These are phyloP conservation scores for Smittium mucronatum DNA, from an alignment of 371 early-diverging fungal species.

Conservation along the genomic window DNA sequence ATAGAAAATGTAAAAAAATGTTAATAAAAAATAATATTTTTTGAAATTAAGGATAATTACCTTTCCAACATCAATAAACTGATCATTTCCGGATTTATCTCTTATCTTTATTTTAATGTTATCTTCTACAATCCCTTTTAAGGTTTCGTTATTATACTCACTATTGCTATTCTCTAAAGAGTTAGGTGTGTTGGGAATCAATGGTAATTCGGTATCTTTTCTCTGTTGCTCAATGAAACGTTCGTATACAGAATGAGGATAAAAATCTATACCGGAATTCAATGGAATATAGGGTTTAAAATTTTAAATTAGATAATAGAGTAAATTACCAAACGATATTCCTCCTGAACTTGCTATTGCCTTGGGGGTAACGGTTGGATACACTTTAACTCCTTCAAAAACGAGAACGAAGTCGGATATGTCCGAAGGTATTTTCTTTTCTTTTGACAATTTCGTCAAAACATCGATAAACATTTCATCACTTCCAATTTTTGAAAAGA, in stretches of 20 bases:
- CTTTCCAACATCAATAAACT: background rate
- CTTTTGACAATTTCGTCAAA: background rate
- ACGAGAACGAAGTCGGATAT: background rate
- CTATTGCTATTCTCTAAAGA: background rate
- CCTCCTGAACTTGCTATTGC: background rate
- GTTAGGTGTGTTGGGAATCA: background rate
- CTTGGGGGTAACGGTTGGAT: conserved; percentile 12
- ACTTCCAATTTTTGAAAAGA: background rate
- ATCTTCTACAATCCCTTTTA: background rate
- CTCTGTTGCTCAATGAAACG: background rate
- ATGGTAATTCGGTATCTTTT: background rate
- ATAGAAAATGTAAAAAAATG: conserved; percentile 3
- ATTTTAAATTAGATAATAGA: background rate
- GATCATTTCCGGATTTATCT: conserved; percentile 5
- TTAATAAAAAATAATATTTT: background rate
- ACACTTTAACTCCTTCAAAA: conserved; percentile 6
- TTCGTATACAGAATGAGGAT: background rate
- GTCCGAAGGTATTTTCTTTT: conserved; percentile 2
- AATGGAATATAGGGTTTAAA: background rate
- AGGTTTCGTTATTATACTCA: background rate
- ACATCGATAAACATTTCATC: background rate
- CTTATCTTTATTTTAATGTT: conserved; percentile 9
- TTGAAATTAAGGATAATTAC: background rate
- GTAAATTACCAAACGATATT: conserved; percentile 5
- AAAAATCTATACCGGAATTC: background rate